Base-by-base conservation (phyloP, 2,329 filamentous ascomycete genomes). In the Colletotrichum cordylinicola region DNA sequence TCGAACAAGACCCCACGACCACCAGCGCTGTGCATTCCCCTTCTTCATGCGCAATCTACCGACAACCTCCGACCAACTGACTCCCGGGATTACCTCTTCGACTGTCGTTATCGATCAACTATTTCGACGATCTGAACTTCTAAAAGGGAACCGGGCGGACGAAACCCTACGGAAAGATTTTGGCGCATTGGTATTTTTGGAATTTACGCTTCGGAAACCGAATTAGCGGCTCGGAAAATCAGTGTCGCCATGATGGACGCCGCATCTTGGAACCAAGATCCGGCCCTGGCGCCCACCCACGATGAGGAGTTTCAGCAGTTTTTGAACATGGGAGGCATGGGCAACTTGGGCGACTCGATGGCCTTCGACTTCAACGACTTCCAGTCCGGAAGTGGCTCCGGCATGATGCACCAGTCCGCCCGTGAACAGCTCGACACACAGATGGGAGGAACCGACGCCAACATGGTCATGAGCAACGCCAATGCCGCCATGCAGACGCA, bases 291-390 rank as follows among this genome's bases (percentile, higher is more conserved):
- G 33, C 82, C 87, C 13, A 79, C 86, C 8, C 82, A 86, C 67
- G 91, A 93, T 64, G 91, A 93, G 81, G 91, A 92, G 52, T 93
- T 93, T 80, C 88, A 91, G 78, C 91, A 93, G 78, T 93, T 92
- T 74, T 86, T 93, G 77, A 89, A 93, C 78, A 90, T 93, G 86
- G 89, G 87, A 73, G 85, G 84, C 79, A 91, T 93, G 86, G 86
- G 86, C 35, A 87, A 84, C 77, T 83, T 93, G 74, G 83, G 83
- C 76, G 90, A 92, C 71, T 84, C 85, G 68, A 86, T 93, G 80
- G 87, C 89, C 76, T 93, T 93, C 79, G 90, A 92, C 81, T 93
- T 92, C 77, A 86, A 88, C 52, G 86, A 89, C 74, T 93, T 92
- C 79, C 87, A 87, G 77, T 82, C 81, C 70, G 79, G 80, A 21